Conservation (phyloP, 2,329 filamentous ascomycete genomes). For the Sporothrix euskadiensis region DNA sequence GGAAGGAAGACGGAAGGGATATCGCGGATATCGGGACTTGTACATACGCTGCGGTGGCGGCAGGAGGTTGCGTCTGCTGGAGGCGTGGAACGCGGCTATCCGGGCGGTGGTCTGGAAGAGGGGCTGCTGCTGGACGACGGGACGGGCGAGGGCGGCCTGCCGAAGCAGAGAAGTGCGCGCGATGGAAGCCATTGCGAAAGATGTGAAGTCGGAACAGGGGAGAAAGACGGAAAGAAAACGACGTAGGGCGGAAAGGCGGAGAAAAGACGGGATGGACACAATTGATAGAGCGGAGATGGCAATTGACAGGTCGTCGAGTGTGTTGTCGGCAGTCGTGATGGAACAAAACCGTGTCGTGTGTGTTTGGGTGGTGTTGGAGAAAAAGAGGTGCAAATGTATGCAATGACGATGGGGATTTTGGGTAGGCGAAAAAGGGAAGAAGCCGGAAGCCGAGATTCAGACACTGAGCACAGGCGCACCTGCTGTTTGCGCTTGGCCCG, state of each 20-base stretch:
- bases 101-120: constrained; percentile 48
- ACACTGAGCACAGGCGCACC: background rate
- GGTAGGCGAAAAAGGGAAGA: constrained; percentile 24
- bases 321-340: constrained; percentile 1
- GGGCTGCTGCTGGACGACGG: constrained; percentile 37
- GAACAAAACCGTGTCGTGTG: constrained; percentile 14
- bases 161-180: constrained; percentile 57
- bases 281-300: constrained; percentile 28
- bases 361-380: background rate
- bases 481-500: constrained; percentile 28
- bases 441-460: constrained; percentile 30
- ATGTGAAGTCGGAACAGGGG: background rate
- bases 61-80: constrained; percentile 71
- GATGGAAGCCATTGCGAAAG: constrained; percentile 56
- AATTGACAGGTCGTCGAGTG: constrained; percentile 30
- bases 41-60: constrained; percentile 81
- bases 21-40: background rate
- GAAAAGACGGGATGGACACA: background rate
- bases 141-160: constrained; percentile 48
- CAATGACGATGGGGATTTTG: constrained; percentile 22
- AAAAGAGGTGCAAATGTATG: background rate
- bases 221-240: background rate
- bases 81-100: constrained; percentile 84
- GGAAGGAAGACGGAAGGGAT: background rate
- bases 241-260: background rate